A percentile compares a stretch with the other conserved stretches of the same genome.
phyloP scores from a whole-genome alignment of 148 eudicot genomes.

The Rhododendron griersonianum region DNA sequence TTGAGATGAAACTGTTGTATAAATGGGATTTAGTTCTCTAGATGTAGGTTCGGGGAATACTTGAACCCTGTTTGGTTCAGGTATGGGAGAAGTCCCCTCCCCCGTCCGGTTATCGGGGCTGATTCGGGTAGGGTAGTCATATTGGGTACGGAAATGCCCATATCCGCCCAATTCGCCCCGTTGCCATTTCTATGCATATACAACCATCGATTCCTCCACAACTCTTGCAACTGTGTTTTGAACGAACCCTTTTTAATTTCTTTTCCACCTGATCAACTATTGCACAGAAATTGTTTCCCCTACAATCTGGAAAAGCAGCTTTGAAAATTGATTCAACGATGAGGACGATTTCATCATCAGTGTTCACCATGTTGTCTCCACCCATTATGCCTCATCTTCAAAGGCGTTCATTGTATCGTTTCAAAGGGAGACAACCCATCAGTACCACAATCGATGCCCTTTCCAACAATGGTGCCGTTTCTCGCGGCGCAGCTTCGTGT shows the following conservation, averaged over 20 bases:
- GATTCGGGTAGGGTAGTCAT: neutral
- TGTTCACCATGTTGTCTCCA: neutral
- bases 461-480: constrained; percentile 3
- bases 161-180: too few species aligned
- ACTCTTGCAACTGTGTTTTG: neutral
- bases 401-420: neutral
- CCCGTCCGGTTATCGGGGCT: neutral
- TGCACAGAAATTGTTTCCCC: neutral
- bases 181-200: neutral
- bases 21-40: neutral
- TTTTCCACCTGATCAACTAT: neutral
- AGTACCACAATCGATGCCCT: neutral
- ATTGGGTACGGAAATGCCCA: neutral
- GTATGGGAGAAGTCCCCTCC: neutral
- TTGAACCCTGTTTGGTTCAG: neutral
- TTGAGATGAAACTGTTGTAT: neutral
- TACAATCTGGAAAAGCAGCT: neutral
- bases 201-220: neutral
- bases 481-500: constrained; percentile 17
- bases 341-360: constrained; percentile 3
- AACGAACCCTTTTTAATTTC: neutral
- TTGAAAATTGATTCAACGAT: neutral
- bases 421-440: neutral
- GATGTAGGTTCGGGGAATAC: neutral
- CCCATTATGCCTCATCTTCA: neutral